Evolutionary conservation across 495 filamentous ascomycete species (phyloP).

Genomic region (Endocarpon pusillum): DNA sequence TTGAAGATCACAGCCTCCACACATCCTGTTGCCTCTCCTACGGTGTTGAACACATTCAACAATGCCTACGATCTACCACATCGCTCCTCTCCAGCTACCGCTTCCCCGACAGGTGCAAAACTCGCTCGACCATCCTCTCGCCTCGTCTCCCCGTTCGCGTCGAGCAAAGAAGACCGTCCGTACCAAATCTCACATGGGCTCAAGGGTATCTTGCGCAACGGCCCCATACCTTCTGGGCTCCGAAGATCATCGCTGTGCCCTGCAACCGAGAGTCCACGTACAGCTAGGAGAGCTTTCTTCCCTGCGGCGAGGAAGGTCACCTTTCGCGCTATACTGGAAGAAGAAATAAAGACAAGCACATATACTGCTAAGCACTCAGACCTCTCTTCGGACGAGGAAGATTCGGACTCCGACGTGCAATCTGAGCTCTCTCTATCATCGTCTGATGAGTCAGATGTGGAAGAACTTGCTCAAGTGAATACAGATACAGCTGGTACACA

Average conservation of each 20-base stretch:
- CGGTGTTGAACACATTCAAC: slow-evolving; percentile 63
- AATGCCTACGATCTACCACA: slow-evolving; percentile 60
- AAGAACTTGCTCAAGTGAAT: slow-evolving; percentile 14
- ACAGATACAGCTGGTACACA: not conserved
- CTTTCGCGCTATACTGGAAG: slow-evolving; percentile 34
- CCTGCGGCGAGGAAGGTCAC: slow-evolving; percentile 39
- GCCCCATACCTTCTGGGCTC: slow-evolving; percentile 29
- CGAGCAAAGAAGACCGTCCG: slow-evolving; percentile 18
- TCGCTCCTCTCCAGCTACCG: slow-evolving; percentile 40
- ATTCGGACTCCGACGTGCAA: slow-evolving; percentile 19
- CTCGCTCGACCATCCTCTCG: slow-evolving; percentile 18
- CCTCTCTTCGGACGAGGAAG: slow-evolving; percentile 16
- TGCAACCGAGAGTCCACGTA: slow-evolving; percentile 20
- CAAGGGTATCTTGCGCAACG: slow-evolving; percentile 64
- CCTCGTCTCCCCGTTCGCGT: slow-evolving; percentile 19
- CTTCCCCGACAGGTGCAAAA: slow-evolving; percentile 17
- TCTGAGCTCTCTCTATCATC: slow-evolving; percentile 7
- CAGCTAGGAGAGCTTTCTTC: slow-evolving; percentile 31
- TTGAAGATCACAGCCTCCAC: slow-evolving; percentile 35
- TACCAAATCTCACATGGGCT: slow-evolving; percentile 50
- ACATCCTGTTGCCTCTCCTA: slow-evolving; percentile 51
- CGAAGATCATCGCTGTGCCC: slow-evolving; percentile 23
- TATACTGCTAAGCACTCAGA: slow-evolving; percentile 37
- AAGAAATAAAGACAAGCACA: slow-evolving; percentile 34
- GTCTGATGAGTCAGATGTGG: slow-evolving; percentile 21